phyloP scores from a whole-genome alignment of 2,329 filamentous ascomycete species.

The Coleophoma eucalyptorum region DNA sequence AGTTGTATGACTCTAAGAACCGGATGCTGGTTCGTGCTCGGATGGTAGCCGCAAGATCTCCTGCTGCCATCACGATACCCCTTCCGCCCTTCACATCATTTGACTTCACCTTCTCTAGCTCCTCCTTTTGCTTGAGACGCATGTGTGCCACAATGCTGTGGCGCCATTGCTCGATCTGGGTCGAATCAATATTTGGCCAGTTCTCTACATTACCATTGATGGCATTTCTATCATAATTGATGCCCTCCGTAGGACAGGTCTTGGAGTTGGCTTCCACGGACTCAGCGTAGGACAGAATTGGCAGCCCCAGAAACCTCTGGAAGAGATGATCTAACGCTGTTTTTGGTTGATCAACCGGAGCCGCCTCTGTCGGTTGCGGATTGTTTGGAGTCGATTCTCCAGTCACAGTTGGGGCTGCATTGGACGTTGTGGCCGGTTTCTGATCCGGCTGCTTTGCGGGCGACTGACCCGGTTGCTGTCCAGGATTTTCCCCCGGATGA shows the following conservation, averaged over 20 bases:
- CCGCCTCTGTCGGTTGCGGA: background rate
- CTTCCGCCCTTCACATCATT: slow-evolving; percentile 3
- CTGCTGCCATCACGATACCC: slow-evolving; percentile 18
- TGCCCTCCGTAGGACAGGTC: slow-evolving; percentile 10
- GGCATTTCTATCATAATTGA: slow-evolving; percentile 10
- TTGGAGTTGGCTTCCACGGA: slow-evolving; percentile 8
- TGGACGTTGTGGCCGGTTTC: too few species aligned
- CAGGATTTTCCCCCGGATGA: background rate
- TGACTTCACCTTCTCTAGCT: slow-evolving; percentile 1
- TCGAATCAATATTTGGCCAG: slow-evolving; percentile 10
- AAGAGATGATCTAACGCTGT: background rate
- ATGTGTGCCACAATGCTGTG: slow-evolving; percentile 9
- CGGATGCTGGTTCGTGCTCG: slow-evolving; percentile 14
- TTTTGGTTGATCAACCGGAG: background rate
- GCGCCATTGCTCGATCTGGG: slow-evolving; percentile 12
- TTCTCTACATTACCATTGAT: slow-evolving; percentile 5
- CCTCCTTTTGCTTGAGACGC: background rate
- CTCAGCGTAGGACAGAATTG: slow-evolving; percentile 10
- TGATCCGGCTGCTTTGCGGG: too few species aligned
- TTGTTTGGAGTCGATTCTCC: background rate
- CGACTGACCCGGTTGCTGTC: background rate
- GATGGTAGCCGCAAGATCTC: slow-evolving; percentile 7
- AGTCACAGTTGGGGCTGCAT: too few species aligned
- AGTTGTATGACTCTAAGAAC: slow-evolving; percentile 14
- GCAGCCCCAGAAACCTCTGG: slow-evolving; percentile 1